Percentiles rank a stretch among this genome's conserved stretches.
phyloP scores from a whole-genome alignment of 768 basidiomycete species.

The Lactarius indigo region DNA sequence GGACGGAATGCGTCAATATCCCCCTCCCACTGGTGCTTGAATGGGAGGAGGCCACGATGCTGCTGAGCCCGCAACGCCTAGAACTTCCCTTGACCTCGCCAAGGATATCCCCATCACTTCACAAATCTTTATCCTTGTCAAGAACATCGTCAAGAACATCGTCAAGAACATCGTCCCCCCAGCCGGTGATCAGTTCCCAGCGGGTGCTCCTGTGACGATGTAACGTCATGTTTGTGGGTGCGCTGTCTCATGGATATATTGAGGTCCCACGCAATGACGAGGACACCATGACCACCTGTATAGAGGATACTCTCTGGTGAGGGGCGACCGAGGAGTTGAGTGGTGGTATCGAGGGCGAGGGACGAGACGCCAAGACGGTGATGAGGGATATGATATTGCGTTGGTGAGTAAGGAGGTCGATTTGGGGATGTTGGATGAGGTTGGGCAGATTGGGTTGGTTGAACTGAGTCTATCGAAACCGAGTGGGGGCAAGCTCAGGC shows the following conservation, averaged over 20 bases:
- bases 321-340: conserved; percentile 60
- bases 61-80: conserved; percentile 33
- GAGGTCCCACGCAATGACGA: conserved; percentile 86
- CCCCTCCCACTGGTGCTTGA: conserved; percentile 78
- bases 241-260: conserved; percentile 58
- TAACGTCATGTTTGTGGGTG: conserved; percentile 31
- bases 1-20: conserved; percentile 52
- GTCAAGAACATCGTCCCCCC: conserved; percentile 69
- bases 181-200: conserved; percentile 85
- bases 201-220: conserved; percentile 34
- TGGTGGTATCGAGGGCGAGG: conserved; percentile 84
- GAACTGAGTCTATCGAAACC: conserved; percentile 62
- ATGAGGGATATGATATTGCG: conserved; percentile 34
- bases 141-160: conserved; percentile 64
- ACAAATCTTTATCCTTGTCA: conserved; percentile 56
- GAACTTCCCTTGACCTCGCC: conserved; percentile 59
- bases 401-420: not conserved
- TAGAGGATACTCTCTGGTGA: conserved; percentile 86
- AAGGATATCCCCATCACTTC: conserved; percentile 70
- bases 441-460: conserved; percentile 62
- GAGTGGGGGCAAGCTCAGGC: conserved; percentile 66
- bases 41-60: conserved; percentile 40
- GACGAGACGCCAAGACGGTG: conserved; percentile 86
- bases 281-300: conserved; percentile 84
- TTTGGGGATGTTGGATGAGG: conserved; percentile 12